phyloP scores from a whole-genome alignment of 257 asterid genomes.

The Lycium barbarum region DNA sequence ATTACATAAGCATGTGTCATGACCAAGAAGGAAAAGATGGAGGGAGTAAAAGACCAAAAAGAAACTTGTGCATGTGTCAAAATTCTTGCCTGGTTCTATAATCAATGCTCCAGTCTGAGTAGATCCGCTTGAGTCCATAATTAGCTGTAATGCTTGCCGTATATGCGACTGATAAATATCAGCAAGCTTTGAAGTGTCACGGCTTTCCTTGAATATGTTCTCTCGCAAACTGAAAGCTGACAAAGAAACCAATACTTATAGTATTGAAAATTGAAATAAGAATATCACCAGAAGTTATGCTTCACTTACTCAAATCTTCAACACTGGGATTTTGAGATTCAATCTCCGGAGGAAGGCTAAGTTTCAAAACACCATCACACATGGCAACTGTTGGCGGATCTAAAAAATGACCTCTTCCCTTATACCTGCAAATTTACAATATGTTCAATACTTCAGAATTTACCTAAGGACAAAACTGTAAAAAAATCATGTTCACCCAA shows the following conservation, averaged over 20 bases:
- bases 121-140: slow-evolving; percentile 48
- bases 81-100: slow-evolving; percentile 82
- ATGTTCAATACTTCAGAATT: slow-evolving; percentile 10
- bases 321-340: slow-evolving; percentile 44
- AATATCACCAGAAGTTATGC: slow-evolving; percentile 27
- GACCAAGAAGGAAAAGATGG: slow-evolving; percentile 8
- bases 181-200: slow-evolving; percentile 72
- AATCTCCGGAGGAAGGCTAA: slow-evolving; percentile 72
- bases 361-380: slow-evolving; percentile 71
- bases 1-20: not conserved
- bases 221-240: slow-evolving; percentile 79
- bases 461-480: not conserved
- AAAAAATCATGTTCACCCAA: slow-evolving; percentile 13
- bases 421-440: slow-evolving; percentile 64
- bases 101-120: slow-evolving; percentile 78
- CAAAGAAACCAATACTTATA: slow-evolving; percentile 30
- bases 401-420: slow-evolving; percentile 87
- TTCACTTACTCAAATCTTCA: slow-evolving; percentile 64
- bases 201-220: slow-evolving; percentile 65
- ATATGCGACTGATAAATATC: slow-evolving; percentile 59
- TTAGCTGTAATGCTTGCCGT: slow-evolving; percentile 50
- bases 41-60: slow-evolving; percentile 13
- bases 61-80: slow-evolving; percentile 1
- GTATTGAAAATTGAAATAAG: slow-evolving; percentile 28
- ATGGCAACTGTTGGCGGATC: slow-evolving; percentile 90